phyloP scores from a whole-genome alignment of 768 basidiomycete genomes.

The Jaapia argillacea region DNA sequence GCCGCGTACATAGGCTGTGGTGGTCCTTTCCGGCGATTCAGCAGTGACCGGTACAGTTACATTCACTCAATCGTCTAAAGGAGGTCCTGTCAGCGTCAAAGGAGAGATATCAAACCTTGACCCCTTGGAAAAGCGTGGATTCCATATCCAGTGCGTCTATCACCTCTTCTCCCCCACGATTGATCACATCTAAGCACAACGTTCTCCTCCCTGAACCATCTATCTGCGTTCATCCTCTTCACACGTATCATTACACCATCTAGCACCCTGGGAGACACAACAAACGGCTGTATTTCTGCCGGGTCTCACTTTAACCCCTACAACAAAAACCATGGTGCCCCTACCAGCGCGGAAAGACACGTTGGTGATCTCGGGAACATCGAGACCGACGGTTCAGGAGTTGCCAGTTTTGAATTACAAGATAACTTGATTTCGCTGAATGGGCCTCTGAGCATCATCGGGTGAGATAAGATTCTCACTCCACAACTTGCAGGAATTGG shows the following conservation, averaged over 20 bases:
- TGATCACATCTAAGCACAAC: background rate
- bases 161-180: background rate
- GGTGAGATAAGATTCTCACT: conserved; percentile 35
- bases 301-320: conserved; percentile 75
- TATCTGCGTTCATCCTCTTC: conserved; percentile 18
- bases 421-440: conserved; percentile 58
- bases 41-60: conserved; percentile 52
- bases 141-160: conserved; percentile 76
- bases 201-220: background rate
- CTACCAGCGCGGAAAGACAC: conserved; percentile 40
- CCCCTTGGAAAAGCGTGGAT: conserved; percentile 50
- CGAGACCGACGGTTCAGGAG: conserved; percentile 45
- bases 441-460: conserved; percentile 58
- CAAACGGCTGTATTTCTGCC: conserved; percentile 55
- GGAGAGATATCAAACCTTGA: conserved; percentile 55
- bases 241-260: background rate
- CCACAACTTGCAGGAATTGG: background rate
- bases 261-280: conserved; percentile 48
- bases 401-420: conserved; percentile 44
- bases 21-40: conserved; percentile 51
- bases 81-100: conserved; percentile 46
- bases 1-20: conserved; percentile 45
- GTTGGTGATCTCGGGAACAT: conserved; percentile 77
- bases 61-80: conserved; percentile 45
- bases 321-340: conserved; percentile 56